Conservation (phyloP, 805 yeast species). For the Myxozyma udenii region DNA sequence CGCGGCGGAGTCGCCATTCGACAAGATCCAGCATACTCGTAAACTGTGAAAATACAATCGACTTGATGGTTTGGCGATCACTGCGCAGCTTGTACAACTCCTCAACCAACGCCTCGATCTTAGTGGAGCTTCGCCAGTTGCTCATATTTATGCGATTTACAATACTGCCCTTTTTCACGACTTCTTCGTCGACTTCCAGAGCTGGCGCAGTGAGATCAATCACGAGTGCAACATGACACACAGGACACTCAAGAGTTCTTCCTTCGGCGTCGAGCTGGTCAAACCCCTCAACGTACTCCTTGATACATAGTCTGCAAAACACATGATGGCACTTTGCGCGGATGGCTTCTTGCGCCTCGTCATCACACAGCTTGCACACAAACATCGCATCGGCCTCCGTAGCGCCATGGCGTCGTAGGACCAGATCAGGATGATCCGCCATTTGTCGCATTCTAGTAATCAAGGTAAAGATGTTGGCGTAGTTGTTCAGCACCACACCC, state of each 20-base stretch:
- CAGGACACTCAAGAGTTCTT: conserved; percentile 75
- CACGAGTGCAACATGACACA: conserved; percentile 88
- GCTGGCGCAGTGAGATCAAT: conserved; percentile 89
- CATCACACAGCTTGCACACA: conserved; percentile 92
- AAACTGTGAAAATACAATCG: conserved; percentile 95
- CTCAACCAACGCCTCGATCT: conserved; percentile 93
- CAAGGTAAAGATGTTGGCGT: conserved; percentile 93
- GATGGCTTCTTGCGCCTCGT: conserved; percentile 97
- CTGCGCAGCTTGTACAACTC: conserved; percentile 84
- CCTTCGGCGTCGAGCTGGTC: conserved; percentile 48
- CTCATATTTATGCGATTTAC: conserved; percentile 79
- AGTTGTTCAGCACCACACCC: conserved; percentile 94
- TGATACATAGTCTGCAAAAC: conserved; percentile 89
- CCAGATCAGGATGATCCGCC: conserved; percentile 97
- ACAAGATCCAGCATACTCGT: conserved; percentile 94
- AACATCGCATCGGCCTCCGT: conserved; percentile 46
- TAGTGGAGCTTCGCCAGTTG: conserved; percentile 92
- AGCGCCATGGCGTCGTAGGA: conserved; percentile 62
- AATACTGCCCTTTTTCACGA: conserved; percentile 60
- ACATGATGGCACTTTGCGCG: conserved; percentile 90
- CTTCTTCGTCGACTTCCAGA: conserved; percentile 54
- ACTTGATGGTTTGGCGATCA: conserved; percentile 83
- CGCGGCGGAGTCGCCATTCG: conserved; percentile 91
- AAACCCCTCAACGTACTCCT: conserved; percentile 75
- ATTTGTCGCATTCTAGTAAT: conserved; percentile 97